Evolutionary conservation across 345 rosid genomes (phyloP).

Genomic region (Gossypium raimondii): DNA sequence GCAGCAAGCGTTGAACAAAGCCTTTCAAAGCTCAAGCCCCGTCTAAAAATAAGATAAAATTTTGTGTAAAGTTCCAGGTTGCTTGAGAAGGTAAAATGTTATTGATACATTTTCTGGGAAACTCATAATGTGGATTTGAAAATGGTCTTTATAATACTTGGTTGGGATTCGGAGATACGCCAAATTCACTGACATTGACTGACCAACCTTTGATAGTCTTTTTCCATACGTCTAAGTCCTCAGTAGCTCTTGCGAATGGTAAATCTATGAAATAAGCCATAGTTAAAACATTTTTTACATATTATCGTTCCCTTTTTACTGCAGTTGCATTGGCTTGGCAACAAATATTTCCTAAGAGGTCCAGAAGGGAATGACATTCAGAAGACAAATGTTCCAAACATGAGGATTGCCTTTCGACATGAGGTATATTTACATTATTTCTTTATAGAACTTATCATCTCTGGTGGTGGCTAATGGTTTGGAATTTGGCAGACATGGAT

Average conservation of each 20-base stretch:
- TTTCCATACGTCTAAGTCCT: not conserved
- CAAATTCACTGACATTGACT: not conserved
- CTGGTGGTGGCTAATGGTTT: constrained; percentile 4
- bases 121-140: not conserved
- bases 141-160: not conserved
- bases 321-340: constrained; percentile 51
- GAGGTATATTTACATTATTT: constrained; percentile 22
- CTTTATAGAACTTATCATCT: not conserved
- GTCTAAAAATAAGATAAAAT: not conserved
- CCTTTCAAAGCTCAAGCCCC: not conserved
- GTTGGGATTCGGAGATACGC: not conserved
- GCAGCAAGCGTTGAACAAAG: not conserved
- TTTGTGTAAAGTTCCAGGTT: not conserved
- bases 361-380: constrained; percentile 49
- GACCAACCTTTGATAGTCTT: not conserved
- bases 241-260: not conserved
- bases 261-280: not conserved
- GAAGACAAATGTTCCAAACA: constrained; percentile 42
- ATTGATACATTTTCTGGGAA: not conserved
- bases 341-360: constrained; percentile 35
- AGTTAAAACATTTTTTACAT: not conserved
- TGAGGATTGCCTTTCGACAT: constrained; percentile 41
- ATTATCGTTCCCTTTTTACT: not conserved
- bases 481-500: constrained; percentile 44
- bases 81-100: not conserved